A percentile compares a stretch with the other conserved stretches of the same genome.
phyloP scores from a whole-genome alignment of 202 grass and related monocot species.

The Brachypodium distachyon region DNA sequence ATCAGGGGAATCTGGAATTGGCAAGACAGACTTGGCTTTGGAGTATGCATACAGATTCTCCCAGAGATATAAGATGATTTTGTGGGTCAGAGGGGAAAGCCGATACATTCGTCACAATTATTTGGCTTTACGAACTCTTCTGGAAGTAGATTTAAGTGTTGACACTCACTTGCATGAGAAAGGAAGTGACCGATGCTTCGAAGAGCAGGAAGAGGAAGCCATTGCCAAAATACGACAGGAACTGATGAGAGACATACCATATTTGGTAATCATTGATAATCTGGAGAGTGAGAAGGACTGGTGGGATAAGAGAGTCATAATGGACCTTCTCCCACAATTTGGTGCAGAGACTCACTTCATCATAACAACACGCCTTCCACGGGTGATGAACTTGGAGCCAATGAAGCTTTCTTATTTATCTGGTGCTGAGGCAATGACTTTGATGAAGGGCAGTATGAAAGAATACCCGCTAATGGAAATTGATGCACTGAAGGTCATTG shows the following conservation, averaged over 20 bases:
- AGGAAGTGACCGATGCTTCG: constrained; percentile 78
- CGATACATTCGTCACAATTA: constrained; percentile 88
- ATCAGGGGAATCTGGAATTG: constrained; percentile 92
- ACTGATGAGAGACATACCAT: constrained; percentile 76
- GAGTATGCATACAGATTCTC: constrained; percentile 86
- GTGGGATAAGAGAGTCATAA: constrained; percentile 80
- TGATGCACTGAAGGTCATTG: constrained; percentile 81
- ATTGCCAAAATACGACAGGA: constrained; percentile 78
- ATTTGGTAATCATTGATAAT: constrained; percentile 92
- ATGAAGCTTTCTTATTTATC: constrained; percentile 95
- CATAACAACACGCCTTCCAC: constrained; percentile 76
- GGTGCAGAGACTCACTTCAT: constrained; percentile 90
- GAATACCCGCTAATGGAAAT: constrained; percentile 70
- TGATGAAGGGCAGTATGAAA: constrained; percentile 83
- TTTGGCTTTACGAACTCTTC: constrained; percentile 56
- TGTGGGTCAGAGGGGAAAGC: constrained; percentile 91
- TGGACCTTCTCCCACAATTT: constrained; percentile 78
- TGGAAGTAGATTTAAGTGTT: constrained; percentile 65
- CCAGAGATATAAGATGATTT: constrained; percentile 91
- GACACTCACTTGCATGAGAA: constrained; percentile 64
- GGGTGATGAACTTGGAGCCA: constrained; percentile 81
- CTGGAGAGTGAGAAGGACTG: constrained; percentile 96
- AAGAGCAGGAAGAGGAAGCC: constrained; percentile 94
- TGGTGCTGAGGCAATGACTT: constrained; percentile 77
- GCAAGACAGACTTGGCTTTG: constrained; percentile 91